Evolutionary conservation across 176 grass and related monocot species (phyloP).

Genomic region (Bonia amplexicaulis): DNA sequence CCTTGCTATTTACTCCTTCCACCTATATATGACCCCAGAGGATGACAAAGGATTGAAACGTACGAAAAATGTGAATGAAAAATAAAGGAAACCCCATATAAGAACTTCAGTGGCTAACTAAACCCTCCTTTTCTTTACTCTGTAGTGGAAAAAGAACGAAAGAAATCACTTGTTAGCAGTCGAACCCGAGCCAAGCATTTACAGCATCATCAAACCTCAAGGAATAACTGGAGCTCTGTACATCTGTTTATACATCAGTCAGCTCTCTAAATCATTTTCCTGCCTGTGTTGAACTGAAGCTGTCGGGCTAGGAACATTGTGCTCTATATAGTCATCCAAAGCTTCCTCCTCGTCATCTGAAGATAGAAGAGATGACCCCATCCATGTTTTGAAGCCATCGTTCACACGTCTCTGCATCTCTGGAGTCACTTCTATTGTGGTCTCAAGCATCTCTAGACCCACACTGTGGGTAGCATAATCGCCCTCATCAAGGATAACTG

Average conservation of each 20-base stretch:
- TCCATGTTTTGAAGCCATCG: conserved; percentile 91
- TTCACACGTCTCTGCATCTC: conserved; percentile 73
- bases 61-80: neutral
- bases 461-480: conserved; percentile 56
- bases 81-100: neutral
- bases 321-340: conserved; percentile 69
- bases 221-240: conserved; percentile 30
- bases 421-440: conserved; percentile 46
- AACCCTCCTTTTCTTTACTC: neutral
- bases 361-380: conserved; percentile 87
- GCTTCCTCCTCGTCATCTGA: conserved; percentile 89
- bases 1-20: conserved; percentile 15
- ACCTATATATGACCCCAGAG: neutral
- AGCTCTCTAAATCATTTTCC: conserved; percentile 38
- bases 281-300: conserved; percentile 15
- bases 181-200: conserved; percentile 29
- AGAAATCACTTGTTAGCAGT: conserved; percentile 21
- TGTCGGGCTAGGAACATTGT: conserved; percentile 37
- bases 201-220: conserved; percentile 37
- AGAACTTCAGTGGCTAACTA: conserved; percentile 7
- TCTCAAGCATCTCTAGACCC: conserved; percentile 88
- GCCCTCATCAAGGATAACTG: conserved; percentile 60
- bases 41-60: neutral
- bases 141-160: conserved; percentile 28
- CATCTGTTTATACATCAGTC: conserved; percentile 44